Evolutionary conservation across 208 protist species (phyloP).

Genomic region (Leishmania amazonensis): DNA sequence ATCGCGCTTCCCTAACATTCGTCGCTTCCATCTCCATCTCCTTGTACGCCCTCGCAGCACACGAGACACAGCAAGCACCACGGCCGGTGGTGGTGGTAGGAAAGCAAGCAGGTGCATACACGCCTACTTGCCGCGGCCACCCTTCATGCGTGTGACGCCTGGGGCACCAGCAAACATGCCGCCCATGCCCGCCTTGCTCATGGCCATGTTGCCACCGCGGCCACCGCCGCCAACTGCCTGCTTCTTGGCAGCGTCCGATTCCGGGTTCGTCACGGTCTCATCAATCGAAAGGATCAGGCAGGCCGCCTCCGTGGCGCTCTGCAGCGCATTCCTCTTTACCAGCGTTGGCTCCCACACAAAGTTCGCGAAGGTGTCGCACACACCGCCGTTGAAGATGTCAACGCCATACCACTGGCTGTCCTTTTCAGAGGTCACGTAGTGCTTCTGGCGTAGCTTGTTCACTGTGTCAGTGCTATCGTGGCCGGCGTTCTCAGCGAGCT

Average conservation of each 20-base stretch:
- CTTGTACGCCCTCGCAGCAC: not conserved
- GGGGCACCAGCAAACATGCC: conserved; percentile 92
- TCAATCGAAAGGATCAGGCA: conserved; percentile 99
- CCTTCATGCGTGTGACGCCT: conserved; percentile 88
- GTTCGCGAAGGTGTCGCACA: conserved; percentile 97
- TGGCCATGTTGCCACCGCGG: conserved; percentile 74
- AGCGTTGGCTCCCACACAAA: conserved; percentile 99
- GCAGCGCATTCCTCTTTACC: conserved; percentile 99
- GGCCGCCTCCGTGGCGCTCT: conserved; percentile 99
- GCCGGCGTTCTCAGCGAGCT: conserved; percentile 99
- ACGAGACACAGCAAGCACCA: conserved; percentile 3
- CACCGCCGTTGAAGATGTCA: conserved; percentile 98
- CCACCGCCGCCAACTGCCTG: conserved; percentile 70
- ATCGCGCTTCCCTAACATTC: not conserved
- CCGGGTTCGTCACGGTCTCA: conserved; percentile 98
- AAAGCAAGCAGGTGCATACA: not conserved
- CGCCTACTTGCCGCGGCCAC: conserved; percentile 71
- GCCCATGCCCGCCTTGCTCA: conserved; percentile 92
- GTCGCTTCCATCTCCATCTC: not conserved
- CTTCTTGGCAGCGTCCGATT: conserved; percentile 92
- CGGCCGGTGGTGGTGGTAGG: not conserved
- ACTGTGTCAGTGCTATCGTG: conserved; percentile 99
- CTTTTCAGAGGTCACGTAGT: conserved; percentile 72
- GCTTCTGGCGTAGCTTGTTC: conserved; percentile 99
- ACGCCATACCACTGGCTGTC: conserved; percentile 97